These are phyloP conservation scores for Mycena vulgaris DNA, from an alignment of 768 basidiomycete genomes.

Conservation along the genomic window DNA sequence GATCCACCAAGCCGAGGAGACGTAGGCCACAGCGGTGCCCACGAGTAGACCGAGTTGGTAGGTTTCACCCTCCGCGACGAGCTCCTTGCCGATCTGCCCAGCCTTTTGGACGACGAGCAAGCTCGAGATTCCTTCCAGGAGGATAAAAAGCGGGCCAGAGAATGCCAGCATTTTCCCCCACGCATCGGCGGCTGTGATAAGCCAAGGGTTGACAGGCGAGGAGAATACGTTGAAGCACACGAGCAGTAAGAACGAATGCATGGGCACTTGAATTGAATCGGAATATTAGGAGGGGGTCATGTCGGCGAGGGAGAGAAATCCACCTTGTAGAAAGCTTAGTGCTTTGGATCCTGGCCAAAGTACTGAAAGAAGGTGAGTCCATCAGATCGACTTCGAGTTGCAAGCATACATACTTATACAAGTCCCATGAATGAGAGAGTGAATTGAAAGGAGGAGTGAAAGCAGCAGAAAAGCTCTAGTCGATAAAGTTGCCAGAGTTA, in stretches of 20 bases:
- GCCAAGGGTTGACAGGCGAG: conserved; percentile 69
- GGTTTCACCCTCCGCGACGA: conserved; percentile 78
- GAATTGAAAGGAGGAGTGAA: conserved; percentile 81
- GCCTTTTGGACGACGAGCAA: conserved; percentile 86
- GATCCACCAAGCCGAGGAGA: conserved; percentile 90
- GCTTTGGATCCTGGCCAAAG: conserved; percentile 68
- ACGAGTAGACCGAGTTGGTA: conserved; percentile 87
- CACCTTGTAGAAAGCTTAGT: conserved; percentile 78
- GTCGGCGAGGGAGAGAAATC: neutral
- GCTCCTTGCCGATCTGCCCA: conserved; percentile 81
- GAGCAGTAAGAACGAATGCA: conserved; percentile 89
- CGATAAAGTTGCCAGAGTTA: conserved; percentile 88
- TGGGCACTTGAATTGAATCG: conserved; percentile 62
- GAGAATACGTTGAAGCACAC: conserved; percentile 90
- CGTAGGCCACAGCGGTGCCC: conserved; percentile 84
- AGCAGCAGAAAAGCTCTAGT: conserved; percentile 85
- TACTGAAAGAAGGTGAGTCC: neutral
- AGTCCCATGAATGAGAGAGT: conserved; percentile 88
- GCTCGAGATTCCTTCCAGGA: conserved; percentile 88
- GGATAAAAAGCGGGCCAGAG: conserved; percentile 84
- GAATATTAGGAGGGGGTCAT: neutral
- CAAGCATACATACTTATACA: conserved; percentile 70
- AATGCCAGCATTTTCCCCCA: conserved; percentile 83
- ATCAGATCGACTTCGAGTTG: neutral
- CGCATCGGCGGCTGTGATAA: conserved; percentile 71